These are phyloP conservation scores for Trichosporon coremiiforme DNA, from an alignment of 1,284 basidiomycete species.

Conservation along the genomic window DNA sequence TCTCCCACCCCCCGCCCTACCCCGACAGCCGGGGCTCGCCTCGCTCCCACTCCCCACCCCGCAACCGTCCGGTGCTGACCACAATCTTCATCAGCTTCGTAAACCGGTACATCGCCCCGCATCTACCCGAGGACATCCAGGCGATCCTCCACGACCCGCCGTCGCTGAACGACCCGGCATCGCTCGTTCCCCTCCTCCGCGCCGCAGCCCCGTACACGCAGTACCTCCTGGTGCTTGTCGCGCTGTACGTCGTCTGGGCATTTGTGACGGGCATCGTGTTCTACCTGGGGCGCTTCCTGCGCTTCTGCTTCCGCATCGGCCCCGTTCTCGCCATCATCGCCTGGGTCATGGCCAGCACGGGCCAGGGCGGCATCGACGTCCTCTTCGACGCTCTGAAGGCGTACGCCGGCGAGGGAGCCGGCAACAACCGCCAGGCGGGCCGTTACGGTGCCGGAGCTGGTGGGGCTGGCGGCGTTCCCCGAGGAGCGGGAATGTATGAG, in stretches of 20 bases:
- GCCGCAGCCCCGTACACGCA: conserved; percentile 44
- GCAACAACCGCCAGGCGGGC: neutral
- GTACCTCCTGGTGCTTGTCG: conserved; percentile 43
- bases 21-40: conserved; percentile 3
- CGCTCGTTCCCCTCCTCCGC: conserved; percentile 44
- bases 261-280: conserved; percentile 42
- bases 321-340: conserved; percentile 48
- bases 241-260: conserved; percentile 48
- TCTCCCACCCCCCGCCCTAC: neutral
- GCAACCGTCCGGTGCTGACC: conserved; percentile 21
- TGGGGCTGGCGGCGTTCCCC: neutral
- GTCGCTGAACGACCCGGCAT: conserved; percentile 39
- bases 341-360: conserved; percentile 50
- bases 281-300: conserved; percentile 46
- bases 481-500: conserved; percentile 11
- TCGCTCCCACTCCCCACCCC: conserved; percentile 11
- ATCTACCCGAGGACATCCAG: conserved; percentile 43
- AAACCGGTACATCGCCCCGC: conserved; percentile 35
- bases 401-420: conserved; percentile 38
- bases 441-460: neutral
- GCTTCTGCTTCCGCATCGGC: conserved; percentile 47
- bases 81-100: conserved; percentile 28
- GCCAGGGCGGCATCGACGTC: conserved; percentile 49
- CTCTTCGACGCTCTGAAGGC: conserved; percentile 45
- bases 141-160: conserved; percentile 43